A percentile compares a stretch with the other conserved stretches of the same genome.
Conservation (phyloP, 2,329 filamentous ascomycete genomes). For the Penicillium hordei region DNA sequence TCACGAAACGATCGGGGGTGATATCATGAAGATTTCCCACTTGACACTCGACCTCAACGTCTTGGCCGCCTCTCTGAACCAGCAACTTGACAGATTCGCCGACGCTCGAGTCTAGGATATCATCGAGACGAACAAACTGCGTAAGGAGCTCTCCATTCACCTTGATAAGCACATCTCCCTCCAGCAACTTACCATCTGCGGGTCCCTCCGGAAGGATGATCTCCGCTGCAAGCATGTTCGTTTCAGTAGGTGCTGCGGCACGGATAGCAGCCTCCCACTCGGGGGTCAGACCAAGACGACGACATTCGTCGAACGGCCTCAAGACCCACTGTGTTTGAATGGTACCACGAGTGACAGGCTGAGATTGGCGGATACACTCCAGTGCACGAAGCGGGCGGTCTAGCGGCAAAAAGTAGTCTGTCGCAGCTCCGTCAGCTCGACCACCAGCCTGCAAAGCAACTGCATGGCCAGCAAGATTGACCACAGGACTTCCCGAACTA, state of each 20-base stretch:
- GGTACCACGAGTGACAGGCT: constrained; percentile 82
- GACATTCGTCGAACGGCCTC: constrained; percentile 96
- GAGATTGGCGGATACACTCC: constrained; percentile 75
- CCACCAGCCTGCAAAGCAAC: constrained; percentile 93
- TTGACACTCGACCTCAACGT: constrained; percentile 77
- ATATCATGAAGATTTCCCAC: constrained; percentile 92
- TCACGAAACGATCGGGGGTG: constrained; percentile 92
- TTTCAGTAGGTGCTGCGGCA: constrained; percentile 83
- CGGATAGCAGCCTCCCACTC: constrained; percentile 85
- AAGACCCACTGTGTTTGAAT: constrained; percentile 97
- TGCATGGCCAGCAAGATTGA: constrained; percentile 89
- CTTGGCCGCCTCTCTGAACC: constrained; percentile 83
- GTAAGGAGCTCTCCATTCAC: constrained; percentile 92
- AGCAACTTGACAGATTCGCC: constrained; percentile 74
- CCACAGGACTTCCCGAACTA: constrained; percentile 96
- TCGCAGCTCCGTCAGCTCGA: constrained; percentile 89
- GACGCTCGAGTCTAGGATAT: constrained; percentile 86
- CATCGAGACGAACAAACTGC: constrained; percentile 87
- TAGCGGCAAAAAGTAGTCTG: constrained; percentile 93
- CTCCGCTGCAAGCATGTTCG: constrained; percentile 94
- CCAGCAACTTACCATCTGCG: constrained; percentile 80
- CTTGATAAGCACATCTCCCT: constrained; percentile 90
- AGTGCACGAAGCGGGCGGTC: constrained; percentile 87
- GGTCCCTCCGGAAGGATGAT: constrained; percentile 91
- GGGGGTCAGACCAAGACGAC: constrained; percentile 77